Conservation (phyloP, 75 land plant genomes). For the Azolla pinnata region DNA sequence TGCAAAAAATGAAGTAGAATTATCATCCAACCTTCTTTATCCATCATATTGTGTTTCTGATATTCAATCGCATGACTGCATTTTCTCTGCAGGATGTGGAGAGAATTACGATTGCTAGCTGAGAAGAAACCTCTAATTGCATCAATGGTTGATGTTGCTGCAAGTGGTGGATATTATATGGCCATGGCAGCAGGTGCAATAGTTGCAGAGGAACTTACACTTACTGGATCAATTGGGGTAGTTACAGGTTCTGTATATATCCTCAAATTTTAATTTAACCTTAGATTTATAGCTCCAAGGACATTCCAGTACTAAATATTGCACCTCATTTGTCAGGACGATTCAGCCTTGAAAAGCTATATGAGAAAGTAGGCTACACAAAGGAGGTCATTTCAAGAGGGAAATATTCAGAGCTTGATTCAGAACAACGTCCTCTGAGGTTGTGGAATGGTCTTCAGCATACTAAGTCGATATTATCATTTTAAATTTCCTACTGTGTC, state of each 20-base stretch:
- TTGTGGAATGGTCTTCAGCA: too few species aligned
- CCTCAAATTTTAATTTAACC: too few species aligned
- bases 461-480: too few species aligned
- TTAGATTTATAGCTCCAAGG: too few species aligned
- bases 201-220: constrained; percentile 78
- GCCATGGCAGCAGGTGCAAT: constrained; percentile 87
- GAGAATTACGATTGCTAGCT: constrained; percentile 81
- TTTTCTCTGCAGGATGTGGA: constrained; percentile 96
- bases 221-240: constrained; percentile 98
- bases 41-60: not conserved
- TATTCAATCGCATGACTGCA: not conserved
- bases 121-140: constrained; percentile 86
- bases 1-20: too few species aligned
- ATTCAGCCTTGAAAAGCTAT: constrained; percentile 58
- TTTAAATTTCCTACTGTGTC: too few species aligned
- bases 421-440: constrained; percentile 87
- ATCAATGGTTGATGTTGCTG: constrained; percentile 98
- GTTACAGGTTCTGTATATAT: constrained; percentile 58
- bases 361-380: constrained; percentile 88
- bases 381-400: constrained; percentile 92
- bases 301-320: not conserved
- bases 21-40: too few species aligned
- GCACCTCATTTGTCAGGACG: constrained; percentile 31
- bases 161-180: constrained; percentile 99
- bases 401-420: constrained; percentile 77